These are phyloP conservation scores for Fusarium pininemorale DNA, from an alignment of 2,329 filamentous ascomycete species.

Conservation along the genomic window DNA sequence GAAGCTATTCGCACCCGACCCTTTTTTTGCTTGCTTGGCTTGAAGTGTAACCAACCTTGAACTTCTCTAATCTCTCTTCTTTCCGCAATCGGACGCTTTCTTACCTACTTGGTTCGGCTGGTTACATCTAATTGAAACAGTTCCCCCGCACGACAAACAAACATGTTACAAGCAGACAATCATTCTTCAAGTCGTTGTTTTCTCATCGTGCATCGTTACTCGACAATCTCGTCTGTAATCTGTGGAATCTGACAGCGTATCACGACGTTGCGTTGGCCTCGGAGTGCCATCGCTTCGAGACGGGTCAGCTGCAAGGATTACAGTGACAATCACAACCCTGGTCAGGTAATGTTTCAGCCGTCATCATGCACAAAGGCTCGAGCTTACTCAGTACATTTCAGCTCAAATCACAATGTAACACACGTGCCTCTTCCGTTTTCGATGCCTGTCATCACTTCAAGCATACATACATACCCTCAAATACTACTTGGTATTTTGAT, in stretches of 20 bases:
- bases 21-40: background rate
- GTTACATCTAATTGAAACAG: conserved; percentile 21
- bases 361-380: background rate
- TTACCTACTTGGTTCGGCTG: background rate
- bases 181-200: background rate
- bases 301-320: background rate
- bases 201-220: conserved; percentile 4
- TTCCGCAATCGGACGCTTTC: background rate
- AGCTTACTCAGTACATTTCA: background rate
- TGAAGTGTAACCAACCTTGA: conserved; percentile 13
- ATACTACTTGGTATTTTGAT: background rate
- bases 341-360: background rate
- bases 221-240: background rate
- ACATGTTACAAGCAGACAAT: conserved; percentile 6
- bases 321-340: background rate
- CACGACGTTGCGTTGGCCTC: conserved; percentile 18
- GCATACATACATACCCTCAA: background rate
- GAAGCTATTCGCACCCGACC: conserved; percentile 19
- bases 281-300: background rate
- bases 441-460: background rate
- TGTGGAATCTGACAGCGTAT: conserved; percentile 4
- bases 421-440: background rate
- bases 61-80: background rate
- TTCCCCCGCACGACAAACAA: conserved; percentile 3
- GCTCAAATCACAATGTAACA: background rate